These are phyloP conservation scores for Teratosphaeria pseudoeucalypti DNA, from an alignment of 2,329 filamentous ascomycete genomes.

Conservation along the genomic window DNA sequence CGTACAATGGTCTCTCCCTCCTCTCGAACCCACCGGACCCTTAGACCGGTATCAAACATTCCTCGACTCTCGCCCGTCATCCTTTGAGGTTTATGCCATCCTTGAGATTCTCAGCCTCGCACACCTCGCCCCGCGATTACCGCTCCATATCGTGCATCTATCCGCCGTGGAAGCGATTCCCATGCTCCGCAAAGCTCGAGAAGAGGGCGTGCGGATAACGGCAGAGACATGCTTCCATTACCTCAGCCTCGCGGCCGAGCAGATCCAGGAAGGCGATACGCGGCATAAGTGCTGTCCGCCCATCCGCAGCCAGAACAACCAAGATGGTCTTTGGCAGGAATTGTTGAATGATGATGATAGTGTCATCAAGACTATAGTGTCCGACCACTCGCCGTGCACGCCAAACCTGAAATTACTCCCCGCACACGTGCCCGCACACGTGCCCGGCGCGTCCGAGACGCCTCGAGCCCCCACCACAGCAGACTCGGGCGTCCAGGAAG, in stretches of 20 bases:
- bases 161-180: slow-evolving; percentile 84
- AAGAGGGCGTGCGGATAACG: slow-evolving; percentile 69
- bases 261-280: slow-evolving; percentile 75
- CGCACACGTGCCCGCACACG: slow-evolving; percentile 56
- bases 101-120: slow-evolving; percentile 76
- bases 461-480: slow-evolving; percentile 28
- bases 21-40: slow-evolving; percentile 59
- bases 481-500: background rate
- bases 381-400: slow-evolving; percentile 92
- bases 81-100: slow-evolving; percentile 86
- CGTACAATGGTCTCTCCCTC: slow-evolving; percentile 56
- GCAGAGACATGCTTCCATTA: slow-evolving; percentile 97
- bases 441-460: slow-evolving; percentile 38
- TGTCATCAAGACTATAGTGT: slow-evolving; percentile 84
- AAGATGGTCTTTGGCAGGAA: slow-evolving; percentile 80
- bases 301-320: slow-evolving; percentile 71
- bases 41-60: slow-evolving; percentile 79
- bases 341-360: slow-evolving; percentile 54
- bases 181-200: slow-evolving; percentile 62
- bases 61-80: slow-evolving; percentile 75
- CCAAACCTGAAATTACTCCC: slow-evolving; percentile 87
- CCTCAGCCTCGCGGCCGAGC: slow-evolving; percentile 71
- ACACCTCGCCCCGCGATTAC: slow-evolving; percentile 66
- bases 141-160: slow-evolving; percentile 87
- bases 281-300: slow-evolving; percentile 92